These are phyloP conservation scores for Kwoniella botswanensis DNA, from an alignment of 768 basidiomycete genomes.

Conservation along the genomic window DNA sequence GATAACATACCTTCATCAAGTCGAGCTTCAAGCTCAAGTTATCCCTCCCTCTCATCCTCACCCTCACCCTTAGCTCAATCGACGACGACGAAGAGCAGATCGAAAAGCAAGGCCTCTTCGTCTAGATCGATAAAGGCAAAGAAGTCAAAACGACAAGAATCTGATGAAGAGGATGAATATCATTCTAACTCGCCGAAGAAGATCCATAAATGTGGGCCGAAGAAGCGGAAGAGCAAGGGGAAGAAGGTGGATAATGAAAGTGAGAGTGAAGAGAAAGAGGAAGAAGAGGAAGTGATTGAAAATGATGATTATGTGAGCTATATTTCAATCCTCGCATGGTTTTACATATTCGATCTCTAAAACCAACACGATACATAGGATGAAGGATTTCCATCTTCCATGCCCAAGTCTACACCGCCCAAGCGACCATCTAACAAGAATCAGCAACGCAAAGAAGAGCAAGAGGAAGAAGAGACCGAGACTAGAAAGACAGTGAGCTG, in stretches of 20 bases:
- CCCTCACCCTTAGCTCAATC: background rate
- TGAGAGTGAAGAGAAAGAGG: slow-evolving; percentile 3
- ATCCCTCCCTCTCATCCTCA: background rate
- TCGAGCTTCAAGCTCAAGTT: slow-evolving; percentile 10
- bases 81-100: background rate
- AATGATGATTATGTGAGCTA: background rate
- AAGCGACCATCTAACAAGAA: background rate
- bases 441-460: background rate
- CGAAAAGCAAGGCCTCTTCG: background rate
- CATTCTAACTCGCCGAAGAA: background rate
- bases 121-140: background rate
- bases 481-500: background rate
- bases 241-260: slow-evolving; percentile 1
- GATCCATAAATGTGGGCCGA: background rate
- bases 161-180: background rate
- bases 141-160: background rate
- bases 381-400: background rate
- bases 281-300: background rate
- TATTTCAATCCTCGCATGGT: background rate
- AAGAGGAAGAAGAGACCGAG: slow-evolving; percentile 7
- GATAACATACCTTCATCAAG: background rate
- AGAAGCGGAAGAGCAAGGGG: background rate
- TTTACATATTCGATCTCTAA: too few relatives aligned
- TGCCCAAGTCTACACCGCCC: background rate
- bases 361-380: too few relatives aligned